Percentiles rank a stretch among this genome's conserved stretches.
phyloP scores from a whole-genome alignment of 192 early-diverging fungal genomes.

The Gonapodya prolifera region DNA sequence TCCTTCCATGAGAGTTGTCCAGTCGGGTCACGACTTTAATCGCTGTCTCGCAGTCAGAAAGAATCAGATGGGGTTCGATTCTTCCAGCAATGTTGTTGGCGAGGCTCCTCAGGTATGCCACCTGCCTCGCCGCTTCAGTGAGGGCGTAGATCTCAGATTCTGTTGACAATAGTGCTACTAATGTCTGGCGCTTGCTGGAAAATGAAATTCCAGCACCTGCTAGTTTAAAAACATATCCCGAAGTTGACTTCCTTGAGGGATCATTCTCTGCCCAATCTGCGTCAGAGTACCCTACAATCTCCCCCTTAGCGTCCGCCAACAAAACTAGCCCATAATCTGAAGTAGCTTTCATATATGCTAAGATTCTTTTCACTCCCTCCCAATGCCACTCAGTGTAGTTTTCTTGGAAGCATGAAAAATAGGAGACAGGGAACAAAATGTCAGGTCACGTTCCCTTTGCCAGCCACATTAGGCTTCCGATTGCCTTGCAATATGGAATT shows the following conservation, averaged over 20 bases:
- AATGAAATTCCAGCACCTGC: constrained; percentile 3
- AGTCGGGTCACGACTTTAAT: constrained; percentile 10
- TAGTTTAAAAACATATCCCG: constrained; percentile 11
- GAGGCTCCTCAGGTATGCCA: constrained; percentile 8
- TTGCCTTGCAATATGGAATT: constrained; percentile 12
- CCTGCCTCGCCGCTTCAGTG: constrained; percentile 8
- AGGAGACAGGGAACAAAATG: not conserved
- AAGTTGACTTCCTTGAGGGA: constrained; percentile 11
- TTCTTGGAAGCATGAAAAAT: not conserved
- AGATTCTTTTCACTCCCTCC: constrained; percentile 7
- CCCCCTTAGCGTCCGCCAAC: not conserved
- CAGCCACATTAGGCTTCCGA: not conserved
- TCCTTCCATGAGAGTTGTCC: not conserved
- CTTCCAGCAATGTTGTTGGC: not conserved
- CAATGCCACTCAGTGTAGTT: not conserved
- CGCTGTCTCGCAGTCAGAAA: constrained; percentile 12
- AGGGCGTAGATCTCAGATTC: constrained; percentile 15
- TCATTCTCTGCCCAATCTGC: constrained; percentile 14
- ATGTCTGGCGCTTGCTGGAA: constrained; percentile 11
- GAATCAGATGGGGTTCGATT: not conserved
- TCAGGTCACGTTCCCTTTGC: not conserved
- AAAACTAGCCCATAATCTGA: constrained; percentile 6
- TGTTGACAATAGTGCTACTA: constrained; percentile 16
- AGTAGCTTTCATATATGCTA: constrained; percentile 18
- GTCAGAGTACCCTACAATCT: constrained; percentile 9